Evolutionary conservation across 352 stramenopile species (phyloP).

Genomic region (Globisporangium apiculatum): DNA sequence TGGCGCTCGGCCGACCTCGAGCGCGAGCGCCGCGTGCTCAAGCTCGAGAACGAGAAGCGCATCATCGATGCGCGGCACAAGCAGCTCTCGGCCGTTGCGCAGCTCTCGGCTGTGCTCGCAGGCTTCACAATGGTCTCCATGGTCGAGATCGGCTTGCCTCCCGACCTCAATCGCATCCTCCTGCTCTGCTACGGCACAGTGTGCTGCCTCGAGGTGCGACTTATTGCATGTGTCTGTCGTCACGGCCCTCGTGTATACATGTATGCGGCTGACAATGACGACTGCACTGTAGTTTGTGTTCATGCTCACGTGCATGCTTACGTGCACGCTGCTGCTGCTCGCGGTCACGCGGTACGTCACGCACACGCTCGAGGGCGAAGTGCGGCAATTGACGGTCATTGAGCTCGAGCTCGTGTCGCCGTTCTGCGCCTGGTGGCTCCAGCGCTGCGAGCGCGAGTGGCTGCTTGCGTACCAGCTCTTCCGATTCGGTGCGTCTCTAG

Average conservation of each 20-base stretch:
- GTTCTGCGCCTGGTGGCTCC: constrained; percentile 62
- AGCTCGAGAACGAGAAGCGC: constrained; percentile 75
- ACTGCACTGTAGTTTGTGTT: constrained; percentile 44
- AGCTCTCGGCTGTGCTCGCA: constrained; percentile 57
- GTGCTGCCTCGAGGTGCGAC: constrained; percentile 42
- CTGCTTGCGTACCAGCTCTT: constrained; percentile 67
- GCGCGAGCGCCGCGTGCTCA: constrained; percentile 58
- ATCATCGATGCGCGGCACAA: constrained; percentile 63
- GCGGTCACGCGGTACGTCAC: constrained; percentile 73
- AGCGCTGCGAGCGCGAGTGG: constrained; percentile 70
- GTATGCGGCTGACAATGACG: too few relatives aligned
- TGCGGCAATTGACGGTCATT: constrained; percentile 34
- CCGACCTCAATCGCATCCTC: constrained; percentile 36
- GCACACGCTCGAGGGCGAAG: constrained; percentile 68
- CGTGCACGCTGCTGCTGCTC: constrained; percentile 60
- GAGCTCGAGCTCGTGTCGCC: constrained; percentile 67
- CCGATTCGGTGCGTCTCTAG: constrained; percentile 15
- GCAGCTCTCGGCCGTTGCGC: constrained; percentile 53
- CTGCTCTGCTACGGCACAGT: constrained; percentile 55
- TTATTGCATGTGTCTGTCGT: neutral
- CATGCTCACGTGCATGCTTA: constrained; percentile 70
- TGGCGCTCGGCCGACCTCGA: constrained; percentile 69
- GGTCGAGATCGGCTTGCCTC: constrained; percentile 53
- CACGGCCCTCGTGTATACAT: too few relatives aligned
- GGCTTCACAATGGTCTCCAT: constrained; percentile 73